These are phyloP conservation scores for Ligustrum vulgare DNA, from an alignment of 257 asterid species.

Conservation along the genomic window DNA sequence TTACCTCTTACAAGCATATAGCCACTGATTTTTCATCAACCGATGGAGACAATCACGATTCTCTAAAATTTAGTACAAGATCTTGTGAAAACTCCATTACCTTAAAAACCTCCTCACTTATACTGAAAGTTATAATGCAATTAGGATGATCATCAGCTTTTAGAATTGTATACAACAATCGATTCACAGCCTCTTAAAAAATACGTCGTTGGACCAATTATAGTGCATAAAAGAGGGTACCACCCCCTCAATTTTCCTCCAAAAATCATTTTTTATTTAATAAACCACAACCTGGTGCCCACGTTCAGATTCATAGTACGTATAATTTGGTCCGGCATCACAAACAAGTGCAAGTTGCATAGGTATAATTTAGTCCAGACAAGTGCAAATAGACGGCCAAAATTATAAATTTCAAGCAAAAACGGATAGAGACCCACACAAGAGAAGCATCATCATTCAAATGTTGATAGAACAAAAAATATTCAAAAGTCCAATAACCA, in stretches of 20 bases:
- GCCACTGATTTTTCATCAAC: slow-evolving; percentile 25
- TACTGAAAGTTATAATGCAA: slow-evolving; percentile 25
- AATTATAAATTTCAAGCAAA: too few species aligned
- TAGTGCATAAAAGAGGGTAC: slow-evolving; percentile 34
- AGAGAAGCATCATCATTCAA: too few species aligned
- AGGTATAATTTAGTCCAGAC: too few species aligned
- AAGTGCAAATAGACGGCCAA: too few species aligned
- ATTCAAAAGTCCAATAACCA: too few species aligned
- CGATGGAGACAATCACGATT: slow-evolving; percentile 21
- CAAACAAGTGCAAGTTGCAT: too few species aligned
- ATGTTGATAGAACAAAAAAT: too few species aligned
- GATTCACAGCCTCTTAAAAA: slow-evolving; percentile 23
- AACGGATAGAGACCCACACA: too few species aligned
- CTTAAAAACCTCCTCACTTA: slow-evolving; percentile 32
- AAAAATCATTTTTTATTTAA: slow-evolving; percentile 20
- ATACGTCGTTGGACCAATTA: slow-evolving; percentile 34
- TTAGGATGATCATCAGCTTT: background rate
- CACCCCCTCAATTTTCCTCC: slow-evolving; percentile 30
- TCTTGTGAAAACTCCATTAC: slow-evolving; percentile 33
- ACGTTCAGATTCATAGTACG: too few species aligned
- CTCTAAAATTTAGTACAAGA: slow-evolving; percentile 18
- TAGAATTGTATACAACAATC: slow-evolving; percentile 31
- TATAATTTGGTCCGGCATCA: too few species aligned
- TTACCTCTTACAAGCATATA: slow-evolving; percentile 26
- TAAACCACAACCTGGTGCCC: too few species aligned